These are phyloP conservation scores for Celoporthe dispersa DNA, from an alignment of 2,329 filamentous ascomycete genomes.

Conservation along the genomic window DNA sequence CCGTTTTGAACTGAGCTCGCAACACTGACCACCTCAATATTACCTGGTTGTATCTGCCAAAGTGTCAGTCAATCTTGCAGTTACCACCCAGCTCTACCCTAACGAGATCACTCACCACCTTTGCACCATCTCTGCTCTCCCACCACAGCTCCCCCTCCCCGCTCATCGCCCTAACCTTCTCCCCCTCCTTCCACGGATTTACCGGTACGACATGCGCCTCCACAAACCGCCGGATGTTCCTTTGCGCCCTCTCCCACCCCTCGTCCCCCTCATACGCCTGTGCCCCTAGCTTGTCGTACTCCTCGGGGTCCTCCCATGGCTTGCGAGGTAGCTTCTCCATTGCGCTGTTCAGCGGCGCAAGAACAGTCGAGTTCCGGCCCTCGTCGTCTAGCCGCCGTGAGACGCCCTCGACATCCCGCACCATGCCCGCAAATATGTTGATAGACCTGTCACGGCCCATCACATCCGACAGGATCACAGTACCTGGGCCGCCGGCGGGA, in stretches of 20 bases:
- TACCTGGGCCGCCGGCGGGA: conserved; percentile 43
- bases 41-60: conserved; percentile 73
- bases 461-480: conserved; percentile 80
- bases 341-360: conserved; percentile 84
- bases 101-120: conserved; percentile 56
- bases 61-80: neutral
- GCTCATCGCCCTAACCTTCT: conserved; percentile 70
- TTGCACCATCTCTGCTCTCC: conserved; percentile 71
- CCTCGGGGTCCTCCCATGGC: conserved; percentile 79
- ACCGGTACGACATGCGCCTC: conserved; percentile 79
- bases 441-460: conserved; percentile 78
- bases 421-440: conserved; percentile 82
- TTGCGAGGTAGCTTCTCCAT: conserved; percentile 80
- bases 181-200: conserved; percentile 74
- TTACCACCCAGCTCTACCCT: conserved; percentile 6
- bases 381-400: conserved; percentile 70
- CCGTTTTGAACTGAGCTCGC: conserved; percentile 83
- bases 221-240: conserved; percentile 80
- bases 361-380: conserved; percentile 75
- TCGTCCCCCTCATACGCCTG: conserved; percentile 76
- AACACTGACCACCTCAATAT: conserved; percentile 76
- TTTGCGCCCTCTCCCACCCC: conserved; percentile 75
- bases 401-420: conserved; percentile 74
- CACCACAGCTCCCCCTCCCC: conserved; percentile 73
- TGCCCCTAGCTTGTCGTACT: conserved; percentile 70